These are phyloP conservation scores for Apium graveolens DNA, from an alignment of 129 eudicot species.

Conservation along the genomic window DNA sequence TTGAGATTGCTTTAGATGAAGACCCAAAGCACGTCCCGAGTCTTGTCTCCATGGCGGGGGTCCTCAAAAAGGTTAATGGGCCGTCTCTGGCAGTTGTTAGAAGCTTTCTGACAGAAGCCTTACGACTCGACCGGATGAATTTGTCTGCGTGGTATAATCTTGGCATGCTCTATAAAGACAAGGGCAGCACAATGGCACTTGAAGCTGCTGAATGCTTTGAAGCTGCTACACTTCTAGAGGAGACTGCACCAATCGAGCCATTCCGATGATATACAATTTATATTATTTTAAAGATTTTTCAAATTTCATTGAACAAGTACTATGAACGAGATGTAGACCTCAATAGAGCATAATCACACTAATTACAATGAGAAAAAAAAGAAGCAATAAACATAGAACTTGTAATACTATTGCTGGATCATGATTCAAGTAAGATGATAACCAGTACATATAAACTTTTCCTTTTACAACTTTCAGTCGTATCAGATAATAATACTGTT, in stretches of 20 bases:
- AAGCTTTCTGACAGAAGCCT: constrained; percentile 73
- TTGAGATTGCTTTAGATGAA: constrained; percentile 37
- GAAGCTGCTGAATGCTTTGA: constrained; percentile 83
- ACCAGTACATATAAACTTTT: not conserved
- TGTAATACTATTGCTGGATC: not conserved
- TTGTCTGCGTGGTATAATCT: constrained; percentile 63
- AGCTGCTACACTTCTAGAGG: constrained; percentile 62
- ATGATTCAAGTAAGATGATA: not conserved
- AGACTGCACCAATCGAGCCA: constrained; percentile 77
- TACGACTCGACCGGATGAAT: constrained; percentile 65
- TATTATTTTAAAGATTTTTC: not conserved
- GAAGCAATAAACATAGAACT: not conserved
- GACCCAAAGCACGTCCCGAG: constrained; percentile 69
- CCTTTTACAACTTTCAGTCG: no score
- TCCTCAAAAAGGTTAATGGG: constrained; percentile 42
- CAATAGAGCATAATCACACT: not conserved
- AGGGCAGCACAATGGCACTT: constrained; percentile 29
- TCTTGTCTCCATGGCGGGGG: constrained; percentile 57
- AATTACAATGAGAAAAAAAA: not conserved
- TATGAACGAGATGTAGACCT: not conserved
- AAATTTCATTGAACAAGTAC: not conserved
- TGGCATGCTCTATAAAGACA: constrained; percentile 65
- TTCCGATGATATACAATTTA: constrained; percentile 40
- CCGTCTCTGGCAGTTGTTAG: constrained; percentile 35
- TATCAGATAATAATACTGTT: no score